A percentile compares a stretch with the other conserved stretches of the same genome.
Evolutionary conservation across 345 rosid genomes (phyloP).

Genomic region (Luvunga scandens): DNA sequence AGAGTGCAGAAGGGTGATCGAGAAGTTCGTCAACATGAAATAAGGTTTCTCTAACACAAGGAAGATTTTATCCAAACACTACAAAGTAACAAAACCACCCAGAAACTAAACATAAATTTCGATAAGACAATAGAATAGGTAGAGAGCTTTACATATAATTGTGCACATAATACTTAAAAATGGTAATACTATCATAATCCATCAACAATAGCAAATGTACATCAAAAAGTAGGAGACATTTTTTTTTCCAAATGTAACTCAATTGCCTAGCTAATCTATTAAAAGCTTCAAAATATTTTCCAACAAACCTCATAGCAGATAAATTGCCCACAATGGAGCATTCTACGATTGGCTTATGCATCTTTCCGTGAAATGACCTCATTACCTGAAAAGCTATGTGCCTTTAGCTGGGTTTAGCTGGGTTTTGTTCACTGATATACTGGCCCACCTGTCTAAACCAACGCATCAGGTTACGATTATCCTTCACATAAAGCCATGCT

Average conservation of each 20-base stretch:
- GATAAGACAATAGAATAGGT: background rate
- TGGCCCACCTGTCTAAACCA: slow-evolving; percentile 84
- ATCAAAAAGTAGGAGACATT: background rate
- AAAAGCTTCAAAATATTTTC: background rate
- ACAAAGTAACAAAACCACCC: background rate
- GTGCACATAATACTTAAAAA: background rate
- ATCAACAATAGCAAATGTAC: background rate
- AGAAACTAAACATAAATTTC: background rate
- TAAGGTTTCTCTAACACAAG: background rate
- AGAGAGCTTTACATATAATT: background rate
- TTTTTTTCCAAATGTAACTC: background rate
- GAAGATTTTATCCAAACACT: background rate
- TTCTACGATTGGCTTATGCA: background rate
- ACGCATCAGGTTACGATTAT: slow-evolving; percentile 63
- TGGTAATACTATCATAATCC: background rate
- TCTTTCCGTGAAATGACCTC: background rate
- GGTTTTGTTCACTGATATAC: slow-evolving; percentile 43
- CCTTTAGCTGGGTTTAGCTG: slow-evolving; percentile 16
- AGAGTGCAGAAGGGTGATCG: background rate
- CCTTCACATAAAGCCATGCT: slow-evolving; percentile 92
- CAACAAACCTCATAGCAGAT: background rate
- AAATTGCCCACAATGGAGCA: background rate
- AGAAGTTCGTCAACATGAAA: background rate
- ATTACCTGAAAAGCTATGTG: background rate
- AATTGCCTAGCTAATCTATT: background rate